Evolutionary conservation across 768 basidiomycete genomes (phyloP).

Genomic region (Tulasnella sp.): DNA sequence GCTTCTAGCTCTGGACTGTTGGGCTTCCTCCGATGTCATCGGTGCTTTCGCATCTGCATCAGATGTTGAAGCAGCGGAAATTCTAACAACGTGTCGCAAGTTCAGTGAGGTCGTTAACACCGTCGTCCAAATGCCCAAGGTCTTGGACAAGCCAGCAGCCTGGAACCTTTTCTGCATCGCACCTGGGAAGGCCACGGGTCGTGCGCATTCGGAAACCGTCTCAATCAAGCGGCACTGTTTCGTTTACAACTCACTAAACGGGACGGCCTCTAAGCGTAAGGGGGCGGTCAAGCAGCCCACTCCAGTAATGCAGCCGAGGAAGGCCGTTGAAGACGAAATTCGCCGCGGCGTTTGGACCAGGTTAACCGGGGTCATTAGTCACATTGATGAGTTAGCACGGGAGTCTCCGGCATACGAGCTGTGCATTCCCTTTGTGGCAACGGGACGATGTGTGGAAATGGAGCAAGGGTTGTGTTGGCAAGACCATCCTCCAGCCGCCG

Average conservation of each 20-base stretch:
- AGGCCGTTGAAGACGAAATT: not conserved
- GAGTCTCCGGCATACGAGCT: not conserved
- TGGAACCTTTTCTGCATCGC: not conserved
- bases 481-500: too few species aligned
- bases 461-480: not conserved
- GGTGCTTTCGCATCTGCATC: not conserved
- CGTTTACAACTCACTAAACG: not conserved
- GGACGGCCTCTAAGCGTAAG: not conserved
- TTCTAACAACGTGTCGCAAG: not conserved
- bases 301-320: not conserved
- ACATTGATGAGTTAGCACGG: not conserved
- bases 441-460: not conserved
- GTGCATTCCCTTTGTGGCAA: not conserved
- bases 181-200: too few species aligned
- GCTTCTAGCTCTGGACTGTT: conserved; percentile 1
- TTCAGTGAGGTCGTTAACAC: not conserved
- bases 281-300: not conserved
- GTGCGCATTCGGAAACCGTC: not conserved
- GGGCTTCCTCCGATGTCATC: not conserved
- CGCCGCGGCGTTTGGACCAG: not conserved
- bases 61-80: not conserved
- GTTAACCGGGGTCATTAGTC: not conserved
- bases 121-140: not conserved
- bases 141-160: not conserved
- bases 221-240: not conserved